These are phyloP conservation scores for Entomortierella parvispora DNA, from an alignment of 192 early-diverging fungal species.

Conservation along the genomic window DNA sequence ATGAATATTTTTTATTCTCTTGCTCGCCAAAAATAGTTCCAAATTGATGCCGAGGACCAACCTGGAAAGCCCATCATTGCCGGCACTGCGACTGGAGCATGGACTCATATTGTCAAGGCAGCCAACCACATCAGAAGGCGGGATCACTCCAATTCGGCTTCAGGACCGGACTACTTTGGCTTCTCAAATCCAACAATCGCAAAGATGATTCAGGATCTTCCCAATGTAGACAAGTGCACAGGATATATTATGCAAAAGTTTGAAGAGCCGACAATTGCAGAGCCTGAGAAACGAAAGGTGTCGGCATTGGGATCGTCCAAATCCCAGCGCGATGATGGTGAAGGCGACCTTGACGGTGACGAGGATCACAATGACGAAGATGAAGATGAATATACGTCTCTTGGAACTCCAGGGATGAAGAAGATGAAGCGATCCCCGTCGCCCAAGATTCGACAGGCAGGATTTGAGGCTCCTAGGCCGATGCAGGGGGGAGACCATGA, in stretches of 20 bases:
- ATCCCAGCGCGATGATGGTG: neutral
- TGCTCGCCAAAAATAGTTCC: slow-evolving; percentile 66
- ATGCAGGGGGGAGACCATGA: too few relatives aligned
- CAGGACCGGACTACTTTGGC: slow-evolving; percentile 93
- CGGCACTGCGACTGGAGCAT: slow-evolving; percentile 87
- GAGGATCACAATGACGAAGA: slow-evolving; percentile 22
- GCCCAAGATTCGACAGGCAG: slow-evolving; percentile 31
- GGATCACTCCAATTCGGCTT: slow-evolving; percentile 84
- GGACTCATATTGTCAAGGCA: slow-evolving; percentile 81
- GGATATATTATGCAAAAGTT: slow-evolving; percentile 79
- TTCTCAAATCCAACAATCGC: slow-evolving; percentile 88
- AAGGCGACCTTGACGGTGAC: slow-evolving; percentile 1
- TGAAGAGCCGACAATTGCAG: slow-evolving; percentile 51
- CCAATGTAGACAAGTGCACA: slow-evolving; percentile 73
- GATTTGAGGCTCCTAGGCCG: neutral
- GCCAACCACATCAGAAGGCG: slow-evolving; percentile 83
- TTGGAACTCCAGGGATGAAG: slow-evolving; percentile 34
- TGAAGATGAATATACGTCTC: slow-evolving; percentile 31
- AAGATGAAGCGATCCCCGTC: neutral
- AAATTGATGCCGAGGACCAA: slow-evolving; percentile 84
- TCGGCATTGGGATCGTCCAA: neutral
- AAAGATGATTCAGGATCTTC: slow-evolving; percentile 90
- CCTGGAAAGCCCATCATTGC: slow-evolving; percentile 76
- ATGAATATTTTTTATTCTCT: slow-evolving; percentile 1
- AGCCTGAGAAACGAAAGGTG: slow-evolving; percentile 18